A percentile compares a stretch with the other conserved stretches of the same genome.
Evolutionary conservation across 352 stramenopile species (phyloP).

Genomic region (Phytophthora macrochlamydospora): DNA sequence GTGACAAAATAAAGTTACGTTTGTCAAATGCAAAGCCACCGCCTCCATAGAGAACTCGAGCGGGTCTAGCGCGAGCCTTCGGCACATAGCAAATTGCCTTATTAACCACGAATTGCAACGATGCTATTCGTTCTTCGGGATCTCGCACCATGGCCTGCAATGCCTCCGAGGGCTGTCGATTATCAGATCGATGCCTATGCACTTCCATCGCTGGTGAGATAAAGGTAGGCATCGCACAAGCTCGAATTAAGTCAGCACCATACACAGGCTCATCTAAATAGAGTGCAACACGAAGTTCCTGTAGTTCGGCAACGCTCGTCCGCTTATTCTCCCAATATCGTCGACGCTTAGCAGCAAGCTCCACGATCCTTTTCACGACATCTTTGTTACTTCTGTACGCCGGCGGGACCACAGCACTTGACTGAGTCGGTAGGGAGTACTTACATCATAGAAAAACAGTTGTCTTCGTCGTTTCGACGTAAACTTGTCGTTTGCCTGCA

Average conservation of each 20-base stretch:
- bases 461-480: conserved; percentile 36
- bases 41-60: conserved; percentile 46
- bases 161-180: conserved; percentile 39
- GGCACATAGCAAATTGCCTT: conserved; percentile 81
- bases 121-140: conserved; percentile 47
- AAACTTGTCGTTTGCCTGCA: conserved; percentile 35
- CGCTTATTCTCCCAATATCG: conserved; percentile 54
- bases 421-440: conserved; percentile 33
- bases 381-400: conserved; percentile 43
- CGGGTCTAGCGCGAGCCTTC: conserved; percentile 52
- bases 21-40: conserved; percentile 42
- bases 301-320: conserved; percentile 25
- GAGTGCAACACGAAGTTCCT: conserved; percentile 33
- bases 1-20: conserved; percentile 46
- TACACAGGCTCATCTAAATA: conserved; percentile 53
- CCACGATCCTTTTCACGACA: conserved; percentile 37
- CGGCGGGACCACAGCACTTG: conserved; percentile 17
- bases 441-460: conserved; percentile 58
- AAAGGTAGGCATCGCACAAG: conserved; percentile 63
- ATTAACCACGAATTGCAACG: conserved; percentile 51
- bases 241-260: conserved; percentile 48
- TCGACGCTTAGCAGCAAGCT: conserved; percentile 30
- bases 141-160: conserved; percentile 56
- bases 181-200: conserved; percentile 44
- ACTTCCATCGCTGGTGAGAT: conserved; percentile 80